These are phyloP conservation scores for Eucalyptus pauciflora DNA, from an alignment of 345 rosid species.

Conservation along the genomic window DNA sequence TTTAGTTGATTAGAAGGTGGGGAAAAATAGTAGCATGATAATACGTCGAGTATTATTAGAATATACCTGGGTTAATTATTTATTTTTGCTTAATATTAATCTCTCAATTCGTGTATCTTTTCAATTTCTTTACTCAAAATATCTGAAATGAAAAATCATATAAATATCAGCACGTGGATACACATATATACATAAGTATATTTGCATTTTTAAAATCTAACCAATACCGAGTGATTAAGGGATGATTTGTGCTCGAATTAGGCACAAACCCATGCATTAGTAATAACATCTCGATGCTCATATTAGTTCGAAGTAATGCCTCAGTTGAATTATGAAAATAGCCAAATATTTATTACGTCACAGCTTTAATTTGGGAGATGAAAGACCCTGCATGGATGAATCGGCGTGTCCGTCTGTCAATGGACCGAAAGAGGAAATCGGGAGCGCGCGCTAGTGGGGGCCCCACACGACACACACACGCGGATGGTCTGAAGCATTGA, in stretches of 20 bases:
- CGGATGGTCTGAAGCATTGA: not conserved
- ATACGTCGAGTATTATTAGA: not conserved
- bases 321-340: not conserved
- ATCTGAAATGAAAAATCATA: not conserved
- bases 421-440: not conserved
- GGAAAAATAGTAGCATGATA: not conserved
- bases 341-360: not conserved
- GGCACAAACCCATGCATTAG: not conserved
- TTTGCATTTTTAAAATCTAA: not conserved
- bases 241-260: not conserved
- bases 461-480: not conserved
- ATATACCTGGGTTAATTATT: not conserved
- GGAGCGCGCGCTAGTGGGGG: not conserved
- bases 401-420: not conserved
- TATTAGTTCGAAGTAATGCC: not conserved
- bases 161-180: not conserved
- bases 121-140: not conserved
- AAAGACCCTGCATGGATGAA: not conserved
- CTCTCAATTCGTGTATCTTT: rapidly evolving
- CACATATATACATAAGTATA: not conserved
- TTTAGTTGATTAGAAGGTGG: not conserved
- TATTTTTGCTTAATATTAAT: not conserved
- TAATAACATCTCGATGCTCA: not conserved
- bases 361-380: not conserved
- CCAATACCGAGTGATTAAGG: not conserved